Evolutionary conservation across 2,329 filamentous ascomycete genomes (phyloP), one percentile per base, ranked within the genome.

Genomic region (Colletotrichum phormii): DNA sequence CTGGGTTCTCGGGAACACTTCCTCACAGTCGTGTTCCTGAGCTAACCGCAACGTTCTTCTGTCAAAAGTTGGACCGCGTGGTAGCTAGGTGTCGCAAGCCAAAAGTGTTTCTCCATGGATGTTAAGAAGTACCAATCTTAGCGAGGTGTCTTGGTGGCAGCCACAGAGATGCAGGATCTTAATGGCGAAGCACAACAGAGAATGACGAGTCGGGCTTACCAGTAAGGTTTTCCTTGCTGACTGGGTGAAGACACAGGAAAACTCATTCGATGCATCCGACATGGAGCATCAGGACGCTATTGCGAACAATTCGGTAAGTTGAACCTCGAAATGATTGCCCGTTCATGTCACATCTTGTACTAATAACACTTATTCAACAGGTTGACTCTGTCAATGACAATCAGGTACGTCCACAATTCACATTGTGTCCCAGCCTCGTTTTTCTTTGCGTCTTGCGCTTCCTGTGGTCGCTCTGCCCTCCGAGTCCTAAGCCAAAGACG

Each of bases 141-240:
- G 5, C 15, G 12, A 64, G 54, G 42, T 8, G 29, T 0, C 4
- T 22, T 58, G 12, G 61, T 42, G 18, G 53, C 53, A 9, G 54
- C 42, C 57, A 54, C 42, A 70, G 54, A 70, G 62, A 70, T 70
- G 62, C 62, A 66, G 67, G 22, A 63, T 49, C 37, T n/a, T 33
- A 60, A 35, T 9, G 15, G 26, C 11, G 42, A 60, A 5, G 29
- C 62, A n/a, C 62, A 46, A 31, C 13, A 59, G 31, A 70, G 67
- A 49, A 70, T 22, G 13, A 46, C 67, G n/a, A 59, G 46, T 59
- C 24, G 49, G 62, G 67, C 62, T 60, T 70, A 60, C 62, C 67
- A 42, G 62, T 60, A 66, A 64, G 62, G 64, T 29, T 46, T 70
- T 70, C 31, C 54, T 59, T 68, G 31, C 64, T 64, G 59, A 72